Conservation (phyloP, 306 rosid genomes). For the Morella rubra region DNA sequence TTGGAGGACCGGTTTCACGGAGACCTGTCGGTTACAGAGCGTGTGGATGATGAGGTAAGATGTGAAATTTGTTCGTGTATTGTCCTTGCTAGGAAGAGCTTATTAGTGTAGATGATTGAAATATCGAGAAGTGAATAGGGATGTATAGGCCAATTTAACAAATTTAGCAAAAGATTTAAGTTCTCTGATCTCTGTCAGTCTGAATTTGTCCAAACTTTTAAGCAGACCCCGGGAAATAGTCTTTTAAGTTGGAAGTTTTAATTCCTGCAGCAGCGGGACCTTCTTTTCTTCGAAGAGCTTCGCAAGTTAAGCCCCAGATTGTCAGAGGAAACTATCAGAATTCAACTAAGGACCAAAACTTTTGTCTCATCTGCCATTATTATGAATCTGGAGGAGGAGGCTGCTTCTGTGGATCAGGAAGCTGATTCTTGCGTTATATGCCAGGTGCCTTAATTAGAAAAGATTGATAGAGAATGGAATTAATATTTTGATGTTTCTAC, state of each 20-base stretch:
- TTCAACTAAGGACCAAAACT: slow-evolving; percentile 49
- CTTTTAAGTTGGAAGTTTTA: slow-evolving; percentile 29
- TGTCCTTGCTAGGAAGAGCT: neutral
- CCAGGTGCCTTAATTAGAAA: slow-evolving; percentile 52
- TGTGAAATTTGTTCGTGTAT: slow-evolving; percentile 16
- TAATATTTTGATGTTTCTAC: neutral
- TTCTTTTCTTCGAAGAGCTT: slow-evolving; percentile 91
- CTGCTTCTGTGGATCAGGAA: slow-evolving; percentile 54
- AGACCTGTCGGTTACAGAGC: slow-evolving; percentile 91
- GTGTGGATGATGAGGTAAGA: slow-evolving; percentile 93
- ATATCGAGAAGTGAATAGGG: too few species aligned
- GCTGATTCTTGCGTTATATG: slow-evolving; percentile 77
- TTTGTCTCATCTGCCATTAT: slow-evolving; percentile 29
- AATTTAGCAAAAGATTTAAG: neutral
- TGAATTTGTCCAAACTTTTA: neutral
- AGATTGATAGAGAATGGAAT: neutral
- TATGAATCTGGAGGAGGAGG: slow-evolving; percentile 53
- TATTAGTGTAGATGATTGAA: slow-evolving; percentile 1
- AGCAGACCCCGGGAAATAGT: neutral
- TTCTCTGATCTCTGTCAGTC: neutral
- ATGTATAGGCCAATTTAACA: too few species aligned
- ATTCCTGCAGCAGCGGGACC: slow-evolving; percentile 51
- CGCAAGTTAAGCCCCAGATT: slow-evolving; percentile 85
- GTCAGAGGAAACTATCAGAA: slow-evolving; percentile 59
- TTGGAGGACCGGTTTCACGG: slow-evolving; percentile 66